Conservation (phyloP, 2,329 filamentous ascomycete species). For the Fusarium oligoseptatum region DNA sequence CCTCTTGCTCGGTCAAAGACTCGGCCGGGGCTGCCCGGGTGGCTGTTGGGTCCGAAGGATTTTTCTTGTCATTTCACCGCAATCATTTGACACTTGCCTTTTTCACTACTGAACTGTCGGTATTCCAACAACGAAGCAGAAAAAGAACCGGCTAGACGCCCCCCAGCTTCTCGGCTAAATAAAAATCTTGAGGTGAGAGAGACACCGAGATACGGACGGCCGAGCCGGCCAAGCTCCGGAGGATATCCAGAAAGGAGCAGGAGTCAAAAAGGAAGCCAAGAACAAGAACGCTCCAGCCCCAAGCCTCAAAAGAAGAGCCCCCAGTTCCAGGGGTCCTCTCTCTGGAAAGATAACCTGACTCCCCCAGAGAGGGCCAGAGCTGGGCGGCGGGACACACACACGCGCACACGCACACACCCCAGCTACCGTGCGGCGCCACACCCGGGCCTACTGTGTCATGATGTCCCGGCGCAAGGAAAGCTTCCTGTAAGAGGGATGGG, state of each 20-base stretch:
- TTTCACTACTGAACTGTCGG: background rate
- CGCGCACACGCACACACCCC: background rate
- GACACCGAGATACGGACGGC: conserved; percentile 44
- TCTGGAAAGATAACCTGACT: background rate
- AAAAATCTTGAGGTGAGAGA: conserved; percentile 33
- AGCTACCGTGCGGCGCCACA: conserved; percentile 24
- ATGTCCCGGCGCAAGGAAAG: conserved; percentile 14
- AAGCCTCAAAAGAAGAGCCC: conserved; percentile 19
- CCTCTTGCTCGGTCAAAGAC: conserved; percentile 14
- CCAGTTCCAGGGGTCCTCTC: conserved; percentile 20
- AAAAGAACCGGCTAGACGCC: conserved; percentile 13
- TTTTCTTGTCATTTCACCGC: conserved; percentile 13
- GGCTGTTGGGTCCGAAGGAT: conserved; percentile 7
- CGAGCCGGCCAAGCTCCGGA: conserved; percentile 38
- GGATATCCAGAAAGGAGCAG: conserved; percentile 24
- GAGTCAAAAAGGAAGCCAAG: conserved; percentile 20
- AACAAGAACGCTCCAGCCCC: conserved; percentile 39
- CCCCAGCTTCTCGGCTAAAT: conserved; percentile 44
- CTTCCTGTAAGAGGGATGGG: conserved; percentile 5
- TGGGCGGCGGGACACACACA: background rate
- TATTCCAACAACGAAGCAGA: background rate
- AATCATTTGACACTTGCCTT: conserved; percentile 15
- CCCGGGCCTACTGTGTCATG: conserved; percentile 32
- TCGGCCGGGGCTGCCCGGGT: conserved; percentile 17
- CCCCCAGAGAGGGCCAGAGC: background rate